Evolutionary conservation across 2,329 filamentous ascomycete species (phyloP), one percentile per base, ranked within the genome.

Genomic region (Myriangium duriaei): DNA sequence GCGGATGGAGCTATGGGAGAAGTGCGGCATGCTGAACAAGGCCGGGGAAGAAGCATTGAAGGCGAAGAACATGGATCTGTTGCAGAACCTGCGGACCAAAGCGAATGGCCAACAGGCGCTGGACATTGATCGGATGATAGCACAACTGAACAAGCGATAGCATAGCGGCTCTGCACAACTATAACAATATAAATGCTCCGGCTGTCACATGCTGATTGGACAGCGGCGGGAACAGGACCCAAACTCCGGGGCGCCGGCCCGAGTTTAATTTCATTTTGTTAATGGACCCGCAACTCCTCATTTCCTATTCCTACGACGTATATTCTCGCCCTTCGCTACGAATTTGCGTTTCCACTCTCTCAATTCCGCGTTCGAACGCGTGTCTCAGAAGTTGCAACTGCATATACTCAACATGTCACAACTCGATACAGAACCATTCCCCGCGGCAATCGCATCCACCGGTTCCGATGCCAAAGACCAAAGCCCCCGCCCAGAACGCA

Each of bases 31-130:
- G 76, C 68, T 85, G 31, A 72, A 81, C 17, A 86, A 84, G 61
- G 91, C 91, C 2, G 91, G 81, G 3, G 87, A 96, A 61, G 91
- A 96, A 63, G 88, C 91, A 3, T 71, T 86, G 42, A 84, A 78
- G 62, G 69, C 73, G 42, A 92, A 82, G 59, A 83, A 98, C 55
- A 65, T 74, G 34, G 79, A 78, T 49, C 65, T 78, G n/a, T 76
- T 92, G 61, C 74, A 80, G 49, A 68, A 76, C 36, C 62, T 96
- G 46, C 68, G 84, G 47, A 72, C 73, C 41, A 85, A 80, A 47
- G 86, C 84, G 11, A 80, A 76, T 4, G 74, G 75, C 37, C 72
- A 69, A 21, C 78, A 79, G 37, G 63, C 71, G 14, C 76, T 75
- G 45, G 88, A 96, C 59, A 83, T 96, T 59, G 86, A 95, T 62